phyloP scores from a whole-genome alignment of 192 early-diverging fungal genomes.

The Glomus cerebriforme region DNA sequence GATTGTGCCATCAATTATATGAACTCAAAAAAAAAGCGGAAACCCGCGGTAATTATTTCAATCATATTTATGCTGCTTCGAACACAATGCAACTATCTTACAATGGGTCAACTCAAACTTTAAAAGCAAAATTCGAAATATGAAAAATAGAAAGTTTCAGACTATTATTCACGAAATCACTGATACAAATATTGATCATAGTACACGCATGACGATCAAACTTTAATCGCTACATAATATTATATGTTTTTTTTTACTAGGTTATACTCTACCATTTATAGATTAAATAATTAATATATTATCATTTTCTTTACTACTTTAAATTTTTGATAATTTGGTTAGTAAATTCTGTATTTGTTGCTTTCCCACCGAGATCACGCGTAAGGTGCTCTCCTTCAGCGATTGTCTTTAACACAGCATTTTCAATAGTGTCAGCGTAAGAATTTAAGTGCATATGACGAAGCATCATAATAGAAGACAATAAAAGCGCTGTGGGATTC shows the following conservation, averaged over 20 bases:
- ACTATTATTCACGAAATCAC: background rate
- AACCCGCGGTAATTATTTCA: background rate
- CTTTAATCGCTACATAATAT: background rate
- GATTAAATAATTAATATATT: too few relatives aligned
- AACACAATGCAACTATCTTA: background rate
- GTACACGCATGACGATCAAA: slow-evolving; percentile 5
- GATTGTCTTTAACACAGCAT: slow-evolving; percentile 91
- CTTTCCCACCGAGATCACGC: slow-evolving; percentile 86
- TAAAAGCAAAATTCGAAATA: background rate
- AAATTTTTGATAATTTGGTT: slow-evolving; percentile 80
- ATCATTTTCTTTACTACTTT: background rate
- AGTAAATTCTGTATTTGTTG: slow-evolving; percentile 84
- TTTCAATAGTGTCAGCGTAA: slow-evolving; percentile 84
- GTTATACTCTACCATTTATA: background rate
- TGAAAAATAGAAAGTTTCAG: background rate
- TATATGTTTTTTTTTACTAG: background rate
- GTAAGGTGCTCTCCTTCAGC: slow-evolving; percentile 89
- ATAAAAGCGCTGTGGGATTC: slow-evolving; percentile 92
- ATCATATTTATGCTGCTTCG: background rate
- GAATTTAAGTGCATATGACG: slow-evolving; percentile 88
- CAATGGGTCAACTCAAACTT: background rate
- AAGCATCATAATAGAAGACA: slow-evolving; percentile 98
- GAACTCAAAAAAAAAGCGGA: background rate
- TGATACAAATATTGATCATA: background rate
- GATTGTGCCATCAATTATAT: slow-evolving; percentile 1